A percentile compares a stretch with the other conserved stretches of the same genome.
Evolutionary conservation across 1,284 basidiomycete genomes (phyloP).

Genomic region (Fomitopsis palustris): DNA sequence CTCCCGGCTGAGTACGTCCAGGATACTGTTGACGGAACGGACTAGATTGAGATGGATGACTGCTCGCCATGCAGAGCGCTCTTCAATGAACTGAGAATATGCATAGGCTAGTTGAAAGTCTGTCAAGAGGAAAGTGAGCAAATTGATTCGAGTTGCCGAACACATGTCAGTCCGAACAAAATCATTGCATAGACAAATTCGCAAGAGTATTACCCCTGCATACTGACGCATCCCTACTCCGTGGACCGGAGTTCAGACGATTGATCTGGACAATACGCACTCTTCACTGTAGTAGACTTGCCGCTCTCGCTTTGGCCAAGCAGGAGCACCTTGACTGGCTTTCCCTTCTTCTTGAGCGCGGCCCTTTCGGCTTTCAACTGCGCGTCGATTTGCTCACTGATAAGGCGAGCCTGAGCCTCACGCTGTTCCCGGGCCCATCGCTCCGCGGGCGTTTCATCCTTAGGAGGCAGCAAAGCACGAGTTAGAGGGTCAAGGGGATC

Average conservation of each 20-base stretch:
- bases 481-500: conserved; percentile 50
- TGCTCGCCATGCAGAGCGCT: conserved; percentile 56
- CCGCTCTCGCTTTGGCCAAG: conserved; percentile 41
- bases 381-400: conserved; percentile 68
- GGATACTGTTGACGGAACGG: conserved; percentile 52
- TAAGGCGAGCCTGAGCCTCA: conserved; percentile 56
- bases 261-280: conserved; percentile 32
- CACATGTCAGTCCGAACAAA: background rate
- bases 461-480: conserved; percentile 52
- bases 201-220: background rate
- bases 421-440: conserved; percentile 47
- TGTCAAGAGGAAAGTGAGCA: conserved; percentile 10
- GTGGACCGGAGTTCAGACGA: too few species aligned
- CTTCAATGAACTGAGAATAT: conserved; percentile 45
- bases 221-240: background rate
- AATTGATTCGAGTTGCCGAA: background rate
- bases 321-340: conserved; percentile 56
- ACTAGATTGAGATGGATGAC: conserved; percentile 65
- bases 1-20: conserved; percentile 44
- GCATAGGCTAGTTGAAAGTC: conserved; percentile 41
- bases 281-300: conserved; percentile 66
- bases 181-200: background rate
- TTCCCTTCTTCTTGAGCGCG: conserved; percentile 48
- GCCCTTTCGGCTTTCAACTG: conserved; percentile 53
- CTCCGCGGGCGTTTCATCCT: conserved; percentile 51